Conservation (phyloP, 2,329 filamentous ascomycete species). For the Ambrosiella cleistominuta region DNA sequence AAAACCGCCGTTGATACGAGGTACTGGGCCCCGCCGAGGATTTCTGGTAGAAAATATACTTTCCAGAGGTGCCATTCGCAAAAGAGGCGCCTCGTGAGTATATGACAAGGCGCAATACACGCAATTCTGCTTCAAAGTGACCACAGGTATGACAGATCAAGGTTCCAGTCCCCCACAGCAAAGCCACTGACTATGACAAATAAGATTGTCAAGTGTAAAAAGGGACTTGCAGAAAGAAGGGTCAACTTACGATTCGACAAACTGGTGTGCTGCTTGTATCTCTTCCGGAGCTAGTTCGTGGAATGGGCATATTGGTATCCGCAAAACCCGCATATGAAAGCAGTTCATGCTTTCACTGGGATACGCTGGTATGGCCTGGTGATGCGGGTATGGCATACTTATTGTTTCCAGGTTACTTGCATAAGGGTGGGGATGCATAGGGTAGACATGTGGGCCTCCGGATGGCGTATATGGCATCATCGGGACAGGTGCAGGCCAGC, state of each 20-base stretch:
- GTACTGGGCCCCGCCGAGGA: no score
- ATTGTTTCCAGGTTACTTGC: not conserved
- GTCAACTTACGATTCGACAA: constrained; percentile 7
- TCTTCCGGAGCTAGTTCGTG: not conserved
- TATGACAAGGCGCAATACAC: no score
- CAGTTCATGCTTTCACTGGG: not conserved
- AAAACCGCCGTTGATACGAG: no score
- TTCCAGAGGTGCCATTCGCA: no score
- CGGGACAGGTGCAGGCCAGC: constrained; percentile 21
- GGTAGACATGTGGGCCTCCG: constrained; percentile 22
- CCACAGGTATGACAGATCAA: not conserved
- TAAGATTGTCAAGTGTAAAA: not conserved
- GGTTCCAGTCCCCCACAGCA: not conserved
- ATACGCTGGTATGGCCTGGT: constrained; percentile 17
- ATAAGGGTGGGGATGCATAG: constrained; percentile 22
- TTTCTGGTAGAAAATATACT: no score
- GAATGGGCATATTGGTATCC: not conserved
- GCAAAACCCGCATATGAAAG: not conserved
- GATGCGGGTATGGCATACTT: constrained; percentile 9
- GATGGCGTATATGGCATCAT: constrained; percentile 24
- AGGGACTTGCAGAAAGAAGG: not conserved
- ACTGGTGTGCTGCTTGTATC: constrained; percentile 1
- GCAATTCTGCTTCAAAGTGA: no score
- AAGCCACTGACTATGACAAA: not conserved
- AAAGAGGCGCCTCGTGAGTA: no score